Evolutionary conservation across 2,329 filamentous ascomycete species (phyloP).

Genomic region (Fusarium compactum): DNA sequence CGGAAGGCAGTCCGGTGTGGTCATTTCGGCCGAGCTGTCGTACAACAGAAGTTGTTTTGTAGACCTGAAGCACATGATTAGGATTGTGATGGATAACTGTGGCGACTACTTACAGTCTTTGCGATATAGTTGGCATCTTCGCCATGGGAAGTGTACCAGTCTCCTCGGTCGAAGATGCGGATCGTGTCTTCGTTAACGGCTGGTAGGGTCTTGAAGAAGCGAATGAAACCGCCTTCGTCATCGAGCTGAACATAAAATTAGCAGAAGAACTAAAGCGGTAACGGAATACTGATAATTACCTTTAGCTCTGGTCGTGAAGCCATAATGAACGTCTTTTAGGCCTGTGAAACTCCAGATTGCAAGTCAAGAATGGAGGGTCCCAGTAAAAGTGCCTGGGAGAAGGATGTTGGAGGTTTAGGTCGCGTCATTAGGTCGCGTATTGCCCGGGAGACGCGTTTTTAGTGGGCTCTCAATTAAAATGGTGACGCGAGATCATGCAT

Average conservation of each 20-base stretch:
- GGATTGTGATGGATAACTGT: background rate
- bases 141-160: slow-evolving; percentile 96
- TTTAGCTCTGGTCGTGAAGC: slow-evolving; percentile 79
- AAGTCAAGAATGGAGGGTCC: slow-evolving; percentile 14
- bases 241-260: slow-evolving; percentile 73
- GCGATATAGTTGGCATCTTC: slow-evolving; percentile 88
- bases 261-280: background rate
- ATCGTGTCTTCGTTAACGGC: slow-evolving; percentile 78
- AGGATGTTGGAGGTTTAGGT: slow-evolving; percentile 30
- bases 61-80: slow-evolving; percentile 69
- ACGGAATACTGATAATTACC: slow-evolving; percentile 55
- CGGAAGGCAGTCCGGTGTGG: slow-evolving; percentile 87
- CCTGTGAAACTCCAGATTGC: slow-evolving; percentile 14
- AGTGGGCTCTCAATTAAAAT: slow-evolving; percentile 45
- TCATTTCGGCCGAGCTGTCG: slow-evolving; percentile 88
- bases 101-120: slow-evolving; percentile 66
- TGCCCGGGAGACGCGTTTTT: slow-evolving; percentile 48
- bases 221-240: slow-evolving; percentile 96
- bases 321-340: slow-evolving; percentile 60
- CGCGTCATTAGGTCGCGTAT: slow-evolving; percentile 40
- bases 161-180: slow-evolving; percentile 91
- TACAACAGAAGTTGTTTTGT: slow-evolving; percentile 97
- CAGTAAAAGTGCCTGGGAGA: slow-evolving; percentile 19
- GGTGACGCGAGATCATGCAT: slow-evolving; percentile 38
- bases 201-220: slow-evolving; percentile 91